phyloP scores from a whole-genome alignment of 2,329 filamentous ascomycete species.

The Colletotrichum horii region DNA sequence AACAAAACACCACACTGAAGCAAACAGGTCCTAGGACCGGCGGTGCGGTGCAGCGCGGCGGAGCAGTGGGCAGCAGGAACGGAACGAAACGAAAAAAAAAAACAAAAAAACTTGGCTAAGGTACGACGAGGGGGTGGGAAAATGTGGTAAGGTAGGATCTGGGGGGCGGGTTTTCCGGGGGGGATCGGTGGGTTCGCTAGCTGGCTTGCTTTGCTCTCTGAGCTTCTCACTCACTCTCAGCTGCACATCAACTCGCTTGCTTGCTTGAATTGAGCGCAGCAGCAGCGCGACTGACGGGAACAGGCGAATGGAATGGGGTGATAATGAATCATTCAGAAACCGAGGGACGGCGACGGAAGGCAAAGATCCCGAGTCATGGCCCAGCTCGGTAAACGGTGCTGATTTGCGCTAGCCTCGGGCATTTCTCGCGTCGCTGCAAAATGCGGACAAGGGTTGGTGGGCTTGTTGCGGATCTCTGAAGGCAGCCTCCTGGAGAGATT shows the following conservation, averaged over 20 bases:
- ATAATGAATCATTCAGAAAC: conserved; percentile 19
- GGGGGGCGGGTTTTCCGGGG: neutral
- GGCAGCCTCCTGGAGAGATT: neutral
- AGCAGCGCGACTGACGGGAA: neutral
- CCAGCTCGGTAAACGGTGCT: neutral
- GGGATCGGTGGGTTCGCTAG: neutral
- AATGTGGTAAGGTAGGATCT: neutral
- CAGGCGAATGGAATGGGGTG: conserved; percentile 9
- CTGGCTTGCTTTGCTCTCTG: neutral
- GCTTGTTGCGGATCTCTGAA: neutral
- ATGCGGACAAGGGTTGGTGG: neutral
- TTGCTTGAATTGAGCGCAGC: neutral
- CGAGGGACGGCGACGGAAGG: neutral
- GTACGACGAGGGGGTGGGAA: neutral
- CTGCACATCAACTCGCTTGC: neutral
- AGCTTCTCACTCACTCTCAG: neutral
- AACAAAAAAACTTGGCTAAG: neutral
- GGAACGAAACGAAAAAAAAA: neutral
- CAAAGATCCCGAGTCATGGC: conserved; percentile 17
- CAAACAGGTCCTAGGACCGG: neutral
- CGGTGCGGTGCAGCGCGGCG: neutral
- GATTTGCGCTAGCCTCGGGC: conserved; percentile 9
- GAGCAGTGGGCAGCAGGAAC: neutral
- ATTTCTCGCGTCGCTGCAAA: neutral
- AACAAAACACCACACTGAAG: neutral